Evolutionary conservation across 2,329 filamentous ascomycete genomes (phyloP), one percentile per base, ranked within the genome.

Genomic region (Gnomoniopsis smithogilvyi): DNA sequence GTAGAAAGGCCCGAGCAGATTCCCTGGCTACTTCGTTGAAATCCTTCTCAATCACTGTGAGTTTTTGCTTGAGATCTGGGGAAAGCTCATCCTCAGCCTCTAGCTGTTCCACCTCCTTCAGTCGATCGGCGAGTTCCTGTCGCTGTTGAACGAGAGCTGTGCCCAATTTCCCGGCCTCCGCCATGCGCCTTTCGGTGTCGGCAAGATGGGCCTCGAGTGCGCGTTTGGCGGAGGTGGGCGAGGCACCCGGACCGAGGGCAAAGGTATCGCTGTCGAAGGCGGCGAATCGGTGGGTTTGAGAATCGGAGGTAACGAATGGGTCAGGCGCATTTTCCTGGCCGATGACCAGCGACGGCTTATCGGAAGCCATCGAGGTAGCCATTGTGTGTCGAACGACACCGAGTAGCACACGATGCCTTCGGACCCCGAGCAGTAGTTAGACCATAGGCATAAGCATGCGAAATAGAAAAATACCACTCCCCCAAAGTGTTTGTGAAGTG

Each of bases 11-110:
- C 64, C 94, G 84, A 47, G 94, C 92, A 51, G 90, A 95, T 72
- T 98, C 94, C 63, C 89, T 84, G 14, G 93, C 92, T 50, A 98
- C 88, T 70, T 97, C 93, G 72, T 96, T 94, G 76, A 96, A 98
- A 69, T 99, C 95, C 72, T 86, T 91, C 73, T 99, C 95, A 61
- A 99, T 86, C 63, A 96, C 92, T 15, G 86, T 81, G 55, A 99
- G 82, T 74, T 90, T 92, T 68, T 89, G 84, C 61, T 90, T 90
- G 67, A 99, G 78, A 65, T 96, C 93, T 3, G 90, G 86, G 0
- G 88, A 88, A 54, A 98, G 85, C 63, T 96, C 90, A 24, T 85
- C 85, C 65, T 95, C 90, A 48, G 84, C 80, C 67, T 92, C 82
- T 61, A 91, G 80, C 69, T 88, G 85, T 67, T 96, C 91, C 3